phyloP scores from a whole-genome alignment of 148 eudicot species.

The Diospyros lotus region DNA sequence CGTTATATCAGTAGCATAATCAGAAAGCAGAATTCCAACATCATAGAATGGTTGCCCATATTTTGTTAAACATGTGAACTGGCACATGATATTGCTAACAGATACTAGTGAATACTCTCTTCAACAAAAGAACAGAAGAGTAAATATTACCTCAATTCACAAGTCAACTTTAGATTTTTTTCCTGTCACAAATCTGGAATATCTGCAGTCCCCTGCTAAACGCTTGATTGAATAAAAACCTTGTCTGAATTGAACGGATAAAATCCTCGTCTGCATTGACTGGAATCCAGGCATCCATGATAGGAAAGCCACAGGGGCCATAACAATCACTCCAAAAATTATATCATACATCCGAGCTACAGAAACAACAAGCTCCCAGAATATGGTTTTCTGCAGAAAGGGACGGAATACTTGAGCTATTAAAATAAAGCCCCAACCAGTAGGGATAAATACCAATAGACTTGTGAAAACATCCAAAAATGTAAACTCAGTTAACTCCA shows the following conservation, averaged over 20 bases:
- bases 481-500: constrained; percentile 20
- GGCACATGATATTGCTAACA: background rate
- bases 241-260: no score
- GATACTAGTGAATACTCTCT: background rate
- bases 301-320: constrained; percentile 69
- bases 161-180: constrained; percentile 40
- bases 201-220: constrained; percentile 79
- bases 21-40: background rate
- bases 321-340: constrained; percentile 64
- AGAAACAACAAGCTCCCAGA: constrained; percentile 28
- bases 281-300: constrained; percentile 94
- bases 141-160: constrained; percentile 29
- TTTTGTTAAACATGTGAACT: background rate
- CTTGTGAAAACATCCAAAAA: constrained; percentile 46
- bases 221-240: constrained; percentile 91
- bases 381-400: constrained; percentile 11
- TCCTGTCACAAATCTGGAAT: constrained; percentile 62
- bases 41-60: background rate
- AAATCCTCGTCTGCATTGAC: constrained; percentile 84
- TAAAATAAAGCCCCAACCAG: constrained; percentile 30
- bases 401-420: constrained; percentile 31
- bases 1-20: background rate
- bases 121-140: background rate
- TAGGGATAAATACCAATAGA: constrained; percentile 42
- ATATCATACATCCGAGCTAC: constrained; percentile 24